Base-by-base conservation (phyloP, 441 rosid species). In the Macaranga tanarius region DNA sequence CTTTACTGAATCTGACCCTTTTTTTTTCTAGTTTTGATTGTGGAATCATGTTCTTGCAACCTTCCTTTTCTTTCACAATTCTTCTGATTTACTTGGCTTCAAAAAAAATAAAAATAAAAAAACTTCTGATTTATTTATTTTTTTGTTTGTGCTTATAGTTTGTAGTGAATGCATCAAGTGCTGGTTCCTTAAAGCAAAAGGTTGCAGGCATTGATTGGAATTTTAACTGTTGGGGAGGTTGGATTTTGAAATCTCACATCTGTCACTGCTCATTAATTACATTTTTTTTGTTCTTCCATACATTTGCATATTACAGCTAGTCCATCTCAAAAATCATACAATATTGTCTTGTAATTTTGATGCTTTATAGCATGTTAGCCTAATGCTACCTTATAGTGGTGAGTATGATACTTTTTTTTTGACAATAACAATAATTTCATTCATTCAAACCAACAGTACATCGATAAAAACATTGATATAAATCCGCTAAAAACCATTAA, bases 201-300 rank as follows among this genome's bases (percentile, higher is more conserved):
- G 79, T 92, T 70, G 99, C 96, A 47, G 99, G 93, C 73, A 82
- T 92, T 10, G 93, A 92, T 77, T 95, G 99, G 98, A 87, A 76
- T 72, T 95, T 95, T 77, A 95, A 95, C 76, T 84, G 90, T 50
- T 92, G 94, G 92, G 97, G 96, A 87, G 96, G 96, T 90, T 64
- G 78, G 79, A 60, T 71, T 71, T 34, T 50, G 26, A 62, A 31
- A 34, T 61, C 13, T 65, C 12, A 10, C 16, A 0, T 50, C 10
- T 61, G 8, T 57, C 45, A 17, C 52, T 47, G 11, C 9, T 38
- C n/a, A 22, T 25, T 52, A n/a, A n/a, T n/a, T n/a, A n/a, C n/a
- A n/a, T n/a, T n/a, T n/a, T n/a, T n/a, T n/a, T 28, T 1, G 25
- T 65, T 22, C 8, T 38, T 63, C 8, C 6, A 19, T 20, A 45